Conservation (phyloP, 768 basidiomycete genomes). For the Boletus tomentosulus region DNA sequence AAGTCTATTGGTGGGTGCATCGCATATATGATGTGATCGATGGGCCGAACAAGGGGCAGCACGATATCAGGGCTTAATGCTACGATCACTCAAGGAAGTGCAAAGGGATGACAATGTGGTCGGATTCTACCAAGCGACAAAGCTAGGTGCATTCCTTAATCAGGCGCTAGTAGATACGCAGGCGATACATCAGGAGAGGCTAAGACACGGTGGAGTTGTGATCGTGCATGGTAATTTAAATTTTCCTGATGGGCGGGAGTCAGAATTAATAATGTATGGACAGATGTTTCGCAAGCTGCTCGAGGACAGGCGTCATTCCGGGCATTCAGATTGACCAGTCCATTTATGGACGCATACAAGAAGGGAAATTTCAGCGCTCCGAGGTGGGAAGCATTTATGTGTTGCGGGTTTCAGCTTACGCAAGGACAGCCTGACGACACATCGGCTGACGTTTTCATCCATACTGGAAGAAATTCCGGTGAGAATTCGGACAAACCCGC, state of each 20-base stretch:
- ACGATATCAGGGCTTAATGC: conserved; percentile 81
- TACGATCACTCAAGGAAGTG: conserved; percentile 85
- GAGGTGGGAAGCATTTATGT: conserved; percentile 49
- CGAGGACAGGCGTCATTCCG: conserved; percentile 86
- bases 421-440: conserved; percentile 61
- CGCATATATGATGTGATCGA: conserved; percentile 5
- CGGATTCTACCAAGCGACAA: conserved; percentile 91
- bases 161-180: conserved; percentile 79
- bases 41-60: conserved; percentile 36
- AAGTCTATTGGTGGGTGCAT: conserved; percentile 63
- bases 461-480: conserved; percentile 85
- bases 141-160: conserved; percentile 80
- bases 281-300: conserved; percentile 74
- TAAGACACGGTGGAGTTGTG: conserved; percentile 82
- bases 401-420: background rate
- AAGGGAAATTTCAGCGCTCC: conserved; percentile 79
- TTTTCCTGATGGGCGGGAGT: background rate
- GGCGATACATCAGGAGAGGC: conserved; percentile 78
- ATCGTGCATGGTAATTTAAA: conserved; percentile 69
- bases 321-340: conserved; percentile 77
- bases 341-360: conserved; percentile 80
- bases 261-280: conserved; percentile 10
- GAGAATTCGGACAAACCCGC: conserved; percentile 75
- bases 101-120: conserved; percentile 88
- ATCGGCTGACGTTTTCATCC: conserved; percentile 79